Percentiles rank a stretch among this genome's conserved stretches.
phyloP scores from a whole-genome alignment of 2,329 filamentous ascomycete species.

The Coniochaeta prunicola region DNA sequence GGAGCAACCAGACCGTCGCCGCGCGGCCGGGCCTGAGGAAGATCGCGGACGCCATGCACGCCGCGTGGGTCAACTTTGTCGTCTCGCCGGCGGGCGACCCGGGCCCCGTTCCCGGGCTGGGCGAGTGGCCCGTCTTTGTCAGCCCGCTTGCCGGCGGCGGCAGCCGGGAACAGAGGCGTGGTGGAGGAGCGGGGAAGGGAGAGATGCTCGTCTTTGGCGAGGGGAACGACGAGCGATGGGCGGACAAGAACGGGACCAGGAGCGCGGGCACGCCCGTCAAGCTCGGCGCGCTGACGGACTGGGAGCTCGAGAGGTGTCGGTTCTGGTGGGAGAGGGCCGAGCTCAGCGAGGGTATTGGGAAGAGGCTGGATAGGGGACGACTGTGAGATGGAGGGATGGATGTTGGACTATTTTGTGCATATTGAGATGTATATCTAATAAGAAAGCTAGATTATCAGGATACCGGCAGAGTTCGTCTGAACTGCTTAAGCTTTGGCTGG shows the following conservation, averaged over 20 bases:
- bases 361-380: neutral
- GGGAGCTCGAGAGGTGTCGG: slow-evolving; percentile 40
- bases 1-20: neutral
- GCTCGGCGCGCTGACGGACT: slow-evolving; percentile 31
- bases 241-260: slow-evolving; percentile 21
- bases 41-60: slow-evolving; percentile 34
- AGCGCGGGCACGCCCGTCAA: slow-evolving; percentile 34
- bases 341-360: slow-evolving; percentile 36
- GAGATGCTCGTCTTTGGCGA: slow-evolving; percentile 48
- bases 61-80: slow-evolving; percentile 31
- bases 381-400: neutral
- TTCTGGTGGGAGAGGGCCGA: slow-evolving; percentile 55
- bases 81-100: slow-evolving; percentile 11
- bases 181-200: slow-evolving; percentile 16
- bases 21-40: slow-evolving; percentile 26
- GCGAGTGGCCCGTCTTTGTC: slow-evolving; percentile 33
- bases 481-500: too few relatives aligned
- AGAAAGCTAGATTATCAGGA: too few relatives aligned
- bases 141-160: slow-evolving; percentile 25
- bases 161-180: too few relatives aligned
- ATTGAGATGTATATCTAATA: too few relatives aligned
- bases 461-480: too few relatives aligned
- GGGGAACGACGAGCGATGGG: slow-evolving; percentile 46
- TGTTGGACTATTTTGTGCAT: too few relatives aligned
- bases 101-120: neutral